phyloP scores from a whole-genome alignment of 2,329 filamentous ascomycete genomes.

The Pseudogymnoascus sp. region DNA sequence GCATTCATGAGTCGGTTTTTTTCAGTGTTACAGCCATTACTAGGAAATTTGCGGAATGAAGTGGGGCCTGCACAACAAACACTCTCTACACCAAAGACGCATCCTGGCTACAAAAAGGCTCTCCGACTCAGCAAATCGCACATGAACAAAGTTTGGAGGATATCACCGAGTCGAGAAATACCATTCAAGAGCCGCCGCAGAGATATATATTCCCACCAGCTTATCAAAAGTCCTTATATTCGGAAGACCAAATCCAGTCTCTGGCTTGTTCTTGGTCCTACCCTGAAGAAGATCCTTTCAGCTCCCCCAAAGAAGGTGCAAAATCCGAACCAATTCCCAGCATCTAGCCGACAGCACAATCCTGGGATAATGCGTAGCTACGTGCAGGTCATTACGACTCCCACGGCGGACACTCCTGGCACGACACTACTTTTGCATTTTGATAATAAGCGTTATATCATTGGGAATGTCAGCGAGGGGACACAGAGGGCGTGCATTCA shows the following conservation, averaged over 20 bases:
- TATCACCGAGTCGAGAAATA: background rate
- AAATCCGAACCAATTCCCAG: background rate
- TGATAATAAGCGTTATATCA: constrained; percentile 72
- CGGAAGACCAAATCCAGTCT: background rate
- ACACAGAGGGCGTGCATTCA: constrained; percentile 62
- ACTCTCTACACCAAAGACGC: background rate
- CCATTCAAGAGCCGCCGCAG: background rate
- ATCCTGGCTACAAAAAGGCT: background rate
- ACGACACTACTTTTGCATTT: constrained; percentile 71
- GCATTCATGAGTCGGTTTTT: background rate
- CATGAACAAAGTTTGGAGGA: background rate
- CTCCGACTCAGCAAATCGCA: background rate
- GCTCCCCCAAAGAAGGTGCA: background rate
- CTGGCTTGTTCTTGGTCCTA: background rate
- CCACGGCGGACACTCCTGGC: constrained; percentile 81
- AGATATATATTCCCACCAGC: background rate
- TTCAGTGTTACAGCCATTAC: background rate
- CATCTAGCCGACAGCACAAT: background rate
- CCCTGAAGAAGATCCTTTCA: background rate
- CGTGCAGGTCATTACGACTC: constrained; percentile 69
- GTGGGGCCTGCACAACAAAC: background rate
- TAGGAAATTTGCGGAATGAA: background rate
- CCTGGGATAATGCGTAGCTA: constrained; percentile 55
- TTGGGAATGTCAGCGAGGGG: constrained; percentile 77
- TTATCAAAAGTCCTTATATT: background rate